Evolutionary conservation across 768 basidiomycete species (phyloP).

Genomic region (Lactarius deliciosus): DNA sequence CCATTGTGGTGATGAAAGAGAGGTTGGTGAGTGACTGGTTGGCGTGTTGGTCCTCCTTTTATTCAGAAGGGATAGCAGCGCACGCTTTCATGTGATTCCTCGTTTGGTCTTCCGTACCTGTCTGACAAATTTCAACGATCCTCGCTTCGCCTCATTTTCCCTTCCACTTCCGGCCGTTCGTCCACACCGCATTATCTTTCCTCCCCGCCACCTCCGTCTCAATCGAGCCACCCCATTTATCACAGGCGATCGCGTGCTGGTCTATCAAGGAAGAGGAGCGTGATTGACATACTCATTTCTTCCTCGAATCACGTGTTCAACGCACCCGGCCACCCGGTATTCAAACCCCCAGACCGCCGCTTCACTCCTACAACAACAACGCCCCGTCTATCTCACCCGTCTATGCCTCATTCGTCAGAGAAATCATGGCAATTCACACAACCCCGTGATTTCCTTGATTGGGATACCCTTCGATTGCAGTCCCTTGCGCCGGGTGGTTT

Average conservation of each 20-base stretch:
- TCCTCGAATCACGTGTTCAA: neutral
- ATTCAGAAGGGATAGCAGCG: neutral
- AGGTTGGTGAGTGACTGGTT: neutral
- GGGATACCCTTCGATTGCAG: conserved; percentile 45
- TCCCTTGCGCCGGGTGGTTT: conserved; percentile 67
- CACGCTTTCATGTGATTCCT: conserved; percentile 21
- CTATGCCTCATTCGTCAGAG: neutral
- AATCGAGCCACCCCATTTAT: neutral
- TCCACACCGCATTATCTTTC: neutral
- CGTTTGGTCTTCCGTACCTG: neutral
- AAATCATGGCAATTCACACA: neutral
- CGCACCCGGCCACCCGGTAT: neutral
- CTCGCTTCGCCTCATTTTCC: neutral
- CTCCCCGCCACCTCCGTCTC: neutral
- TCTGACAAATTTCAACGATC: neutral
- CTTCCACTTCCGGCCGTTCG: neutral
- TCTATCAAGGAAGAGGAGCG: neutral
- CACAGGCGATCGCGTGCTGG: neutral
- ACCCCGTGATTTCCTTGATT: conserved; percentile 37
- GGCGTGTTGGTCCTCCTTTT: conserved; percentile 10
- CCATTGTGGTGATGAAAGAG: conserved; percentile 36
- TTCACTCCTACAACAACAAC: neutral
- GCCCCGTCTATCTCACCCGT: neutral
- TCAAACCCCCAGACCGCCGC: neutral
- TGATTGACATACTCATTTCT: neutral